Base-by-base conservation (phyloP, 1,284 basidiomycete species). In the Marasmius sp. region DNA sequence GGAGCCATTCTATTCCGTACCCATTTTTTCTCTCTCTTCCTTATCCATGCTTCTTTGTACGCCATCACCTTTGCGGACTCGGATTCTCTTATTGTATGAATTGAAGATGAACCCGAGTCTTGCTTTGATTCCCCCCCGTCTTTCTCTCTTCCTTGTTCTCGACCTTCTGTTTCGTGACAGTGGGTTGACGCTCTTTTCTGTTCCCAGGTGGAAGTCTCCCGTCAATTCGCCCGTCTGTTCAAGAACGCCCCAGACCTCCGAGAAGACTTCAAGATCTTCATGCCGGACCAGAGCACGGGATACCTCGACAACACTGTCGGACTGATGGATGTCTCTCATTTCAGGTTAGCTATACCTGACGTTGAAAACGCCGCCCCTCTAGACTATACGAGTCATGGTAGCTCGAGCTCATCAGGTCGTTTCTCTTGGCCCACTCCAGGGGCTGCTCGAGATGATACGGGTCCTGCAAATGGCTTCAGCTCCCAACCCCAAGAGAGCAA, bases 181-280 rank as follows among this genome's bases (percentile, higher is more conserved):
- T 2, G 11, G 34, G 27, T 53, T 37, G 34, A 36, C 34, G 33
- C 33, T 10, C 9, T 18, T 53, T 33, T 36, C 6, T 37, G 8
- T n/a, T 36, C 38, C 12, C n/a, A 91, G 84, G 81, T 81, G 53
- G 86, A 94, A 75, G 92, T 97, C 6, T 92, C 94, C 47, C 85
- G 85, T 41, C 92, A 94, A 71, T 94, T 98, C 45, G 91, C 91
- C 11, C 81, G 83, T 58, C 82, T 98, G 7, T 97, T 98, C 79
- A 88, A 91, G 67, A 89, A 94, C 68, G 92, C 91, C 1, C 93
- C 93, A 1, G 96, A 98, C 73, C 80, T 98, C 14, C 85, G 95
- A 52, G 87, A 90, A 62, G 96, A 97, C 71, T 97, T 98, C 74
- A 89, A 92, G 66, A 87, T 95, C 66, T 98, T 97, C 77, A 84